phyloP scores from a whole-genome alignment of 352 stramenopile genomes.

The Phytophthora lateralis region DNA sequence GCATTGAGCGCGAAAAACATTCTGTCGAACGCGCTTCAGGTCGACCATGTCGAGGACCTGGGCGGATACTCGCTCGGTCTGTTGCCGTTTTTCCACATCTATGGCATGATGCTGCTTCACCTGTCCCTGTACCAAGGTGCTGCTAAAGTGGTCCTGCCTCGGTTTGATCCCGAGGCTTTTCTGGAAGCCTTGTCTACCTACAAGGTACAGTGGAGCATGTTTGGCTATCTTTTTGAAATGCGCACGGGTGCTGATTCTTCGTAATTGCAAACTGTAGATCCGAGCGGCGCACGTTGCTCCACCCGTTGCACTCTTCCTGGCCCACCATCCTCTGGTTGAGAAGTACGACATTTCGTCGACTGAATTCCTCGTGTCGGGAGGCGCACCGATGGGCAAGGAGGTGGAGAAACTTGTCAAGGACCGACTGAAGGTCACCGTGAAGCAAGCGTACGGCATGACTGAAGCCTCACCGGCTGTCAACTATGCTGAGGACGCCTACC shows the following conservation, averaged over 20 bases:
- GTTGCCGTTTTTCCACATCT: constrained; percentile 97
- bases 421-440: constrained; percentile 61
- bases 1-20: constrained; percentile 90
- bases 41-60: constrained; percentile 70
- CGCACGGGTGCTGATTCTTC: neutral
- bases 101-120: constrained; percentile 87
- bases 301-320: constrained; percentile 83
- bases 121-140: constrained; percentile 80
- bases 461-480: constrained; percentile 50
- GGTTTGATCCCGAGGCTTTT: constrained; percentile 92
- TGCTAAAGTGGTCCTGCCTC: constrained; percentile 85
- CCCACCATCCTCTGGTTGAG: constrained; percentile 91
- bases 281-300: constrained; percentile 80
- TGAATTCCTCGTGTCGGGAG: constrained; percentile 76
- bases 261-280: constrained; percentile 29
- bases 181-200: constrained; percentile 75
- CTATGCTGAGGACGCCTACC: constrained; percentile 35
- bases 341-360: constrained; percentile 91
- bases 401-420: constrained; percentile 73
- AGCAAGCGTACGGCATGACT: constrained; percentile 72
- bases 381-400: constrained; percentile 87
- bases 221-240: neutral
- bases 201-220: constrained; percentile 34
- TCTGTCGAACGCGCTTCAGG: constrained; percentile 89
- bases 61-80: constrained; percentile 54